Conservation (phyloP, 371 early-diverging fungal genomes). For the Mucor mucedo region DNA sequence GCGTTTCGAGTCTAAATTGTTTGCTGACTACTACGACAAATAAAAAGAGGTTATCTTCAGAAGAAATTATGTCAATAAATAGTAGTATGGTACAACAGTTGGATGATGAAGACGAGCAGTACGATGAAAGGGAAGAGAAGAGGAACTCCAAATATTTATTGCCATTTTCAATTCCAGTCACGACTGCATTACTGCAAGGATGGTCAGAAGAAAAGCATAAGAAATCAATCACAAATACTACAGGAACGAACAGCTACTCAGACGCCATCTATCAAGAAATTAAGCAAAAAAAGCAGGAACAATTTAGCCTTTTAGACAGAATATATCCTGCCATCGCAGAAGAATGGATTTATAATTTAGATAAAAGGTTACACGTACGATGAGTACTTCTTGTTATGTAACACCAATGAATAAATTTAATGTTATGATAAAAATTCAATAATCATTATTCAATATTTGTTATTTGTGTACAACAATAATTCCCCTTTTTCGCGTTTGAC, state of each 20-base stretch:
- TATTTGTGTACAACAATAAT: constrained; percentile 14
- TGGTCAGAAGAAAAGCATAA: constrained; percentile 27
- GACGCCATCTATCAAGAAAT: constrained; percentile 30
- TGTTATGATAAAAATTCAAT: neutral
- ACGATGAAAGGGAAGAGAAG: constrained; percentile 17
- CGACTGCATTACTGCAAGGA: constrained; percentile 18
- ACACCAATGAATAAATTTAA: constrained; percentile 1
- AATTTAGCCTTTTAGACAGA: constrained; percentile 23
- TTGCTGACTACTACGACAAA: constrained; percentile 15
- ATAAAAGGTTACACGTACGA: constrained; percentile 13
- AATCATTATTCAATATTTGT: constrained; percentile 8
- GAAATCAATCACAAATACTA: neutral
- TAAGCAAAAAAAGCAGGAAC: constrained; percentile 28
- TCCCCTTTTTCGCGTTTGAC: constrained; percentile 12
- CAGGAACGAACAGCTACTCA: constrained; percentile 11
- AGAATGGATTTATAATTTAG: constrained; percentile 30
- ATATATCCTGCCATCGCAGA: constrained; percentile 26
- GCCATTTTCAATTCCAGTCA: constrained; percentile 24
- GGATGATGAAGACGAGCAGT: constrained; percentile 12
- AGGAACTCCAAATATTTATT: constrained; percentile 25
- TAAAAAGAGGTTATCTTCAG: constrained; percentile 8
- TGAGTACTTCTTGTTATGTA: neutral
- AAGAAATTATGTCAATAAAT: constrained; percentile 2
- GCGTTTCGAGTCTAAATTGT: constrained; percentile 24
- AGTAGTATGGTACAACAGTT: neutral